Evolutionary conservation across 164 flowering plant genomes (phyloP), one percentile per base, ranked within the genome.

Genomic region (Tinospora cordifolia): DNA sequence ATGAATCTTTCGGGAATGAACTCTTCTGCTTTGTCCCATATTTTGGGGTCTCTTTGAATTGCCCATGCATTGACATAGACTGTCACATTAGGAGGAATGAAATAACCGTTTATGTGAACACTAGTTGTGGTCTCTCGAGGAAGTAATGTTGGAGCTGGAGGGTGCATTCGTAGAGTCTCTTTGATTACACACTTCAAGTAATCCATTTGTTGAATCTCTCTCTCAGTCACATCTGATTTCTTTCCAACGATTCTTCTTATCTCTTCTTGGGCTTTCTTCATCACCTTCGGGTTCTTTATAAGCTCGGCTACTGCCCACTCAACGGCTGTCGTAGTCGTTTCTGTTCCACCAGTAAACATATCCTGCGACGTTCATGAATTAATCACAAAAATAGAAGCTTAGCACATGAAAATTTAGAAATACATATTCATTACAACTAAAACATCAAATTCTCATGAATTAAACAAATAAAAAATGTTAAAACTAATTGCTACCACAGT

Each of bases 261-360:
- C 47, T 69, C 76, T 54, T 74, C 76, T 47, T 69, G 76, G 8
- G 17, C 68, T 74, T 69, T 69, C 24, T 58, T 64, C 76, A 74
- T 74, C 44, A 24, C 41, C 2, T 5, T 54, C 13, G 76, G 69
- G 38, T 69, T 63, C 30, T 38, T 74, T 4, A 69, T 30, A 19
- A 74, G 76, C 65, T 74, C 76, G 3, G 65, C 69, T 41, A 69
- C 54, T 14, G 72, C 57, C 72, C 76, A 74, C 21, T 64, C 72
- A 12, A 65, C 24, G 0, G 72, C 6, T 19, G 44, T 21, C 0
- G 72, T 38, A 0, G 30, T 15, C 7, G 76, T 69, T 38, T 63
- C 72, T 25, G n/a, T 69, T 63, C 76, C 72, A 40, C 44, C 72
- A 39, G 26, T 14, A 40, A 74, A 39, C 69, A 69, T 69, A 30